phyloP scores from a whole-genome alignment of 495 filamentous ascomycete genomes.

The Tetracladium setigerum region DNA sequence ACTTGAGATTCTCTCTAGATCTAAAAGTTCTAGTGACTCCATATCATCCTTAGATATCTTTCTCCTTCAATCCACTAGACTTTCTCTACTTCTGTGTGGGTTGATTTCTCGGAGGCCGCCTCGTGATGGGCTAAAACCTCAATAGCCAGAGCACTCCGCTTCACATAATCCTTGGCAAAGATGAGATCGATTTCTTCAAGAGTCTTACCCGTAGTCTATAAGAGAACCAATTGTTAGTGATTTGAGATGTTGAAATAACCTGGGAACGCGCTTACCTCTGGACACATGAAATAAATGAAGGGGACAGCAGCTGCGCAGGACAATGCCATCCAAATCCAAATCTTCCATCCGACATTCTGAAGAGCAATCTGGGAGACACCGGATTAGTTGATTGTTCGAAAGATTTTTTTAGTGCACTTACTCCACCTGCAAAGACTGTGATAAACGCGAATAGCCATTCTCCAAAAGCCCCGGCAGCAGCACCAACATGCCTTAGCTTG shows the following conservation, averaged over 20 bases:
- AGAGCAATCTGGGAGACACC: too few relatives aligned
- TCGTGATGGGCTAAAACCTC: too few relatives aligned
- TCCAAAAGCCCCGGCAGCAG: conserved; percentile 18
- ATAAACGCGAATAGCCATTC: conserved; percentile 27
- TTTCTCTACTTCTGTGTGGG: too few relatives aligned
- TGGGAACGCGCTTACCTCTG: not conserved
- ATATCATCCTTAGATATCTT: too few relatives aligned
- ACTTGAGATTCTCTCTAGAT: too few relatives aligned
- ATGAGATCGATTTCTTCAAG: conserved; percentile 48
- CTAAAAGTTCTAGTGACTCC: too few relatives aligned
- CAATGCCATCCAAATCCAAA: not conserved
- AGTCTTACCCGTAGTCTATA: conserved; percentile 40
- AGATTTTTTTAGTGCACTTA: too few relatives aligned
- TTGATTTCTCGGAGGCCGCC: too few relatives aligned
- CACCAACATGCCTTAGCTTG: conserved; percentile 24
- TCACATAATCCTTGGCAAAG: conserved; percentile 28
- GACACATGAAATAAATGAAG: not conserved
- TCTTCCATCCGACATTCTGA: not conserved
- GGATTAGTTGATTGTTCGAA: too few relatives aligned
- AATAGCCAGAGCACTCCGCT: too few relatives aligned
- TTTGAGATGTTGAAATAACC: not conserved
- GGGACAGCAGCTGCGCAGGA: not conserved
- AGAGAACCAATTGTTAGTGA: not conserved
- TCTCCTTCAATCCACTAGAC: too few relatives aligned
- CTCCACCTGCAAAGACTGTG: conserved; percentile 28